Base-by-base conservation (phyloP, 2,329 filamentous ascomycete species). In the Saccharata proteae region DNA sequence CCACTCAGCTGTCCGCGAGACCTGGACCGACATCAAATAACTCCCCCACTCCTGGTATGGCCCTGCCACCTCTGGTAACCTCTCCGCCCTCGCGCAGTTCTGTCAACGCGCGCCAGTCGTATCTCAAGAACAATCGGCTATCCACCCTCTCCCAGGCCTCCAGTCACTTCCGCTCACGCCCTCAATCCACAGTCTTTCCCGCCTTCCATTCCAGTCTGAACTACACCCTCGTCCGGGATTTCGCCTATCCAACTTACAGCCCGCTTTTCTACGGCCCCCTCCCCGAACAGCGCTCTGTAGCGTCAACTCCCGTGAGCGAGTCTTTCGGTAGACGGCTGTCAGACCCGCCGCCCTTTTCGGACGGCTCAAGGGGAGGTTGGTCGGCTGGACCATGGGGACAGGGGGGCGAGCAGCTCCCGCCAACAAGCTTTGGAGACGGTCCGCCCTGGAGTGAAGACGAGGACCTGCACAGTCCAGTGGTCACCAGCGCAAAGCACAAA, bases 391-490 rank as follows among this genome's bases (percentile, higher is more conserved):
- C 64, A 5, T 67, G 69, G 65, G 41, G 77, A 69, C 40, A 49
- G 32, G 22, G 26, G 16, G 73, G 68, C 15, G 70, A 81, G 43
- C 80, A 86, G 47, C 65, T 92, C 11, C 78, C 83, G 7, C 80
- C 81, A 13, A 85, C 90, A 50, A 74, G 83, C 29, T 88, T 90
- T 45, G 81, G 74, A 29, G 55, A 55, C 49, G 86, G 86, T 0
- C 86, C 86, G 14, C 88, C 86, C 3, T 96, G 85, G 62, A 93
- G 84, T 55, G 86, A 94, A 58, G 86, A 96, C 48, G 85, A 96
- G 45, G 90, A 96, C 55, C 67, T 94, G 25, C 83, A 90, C 48
- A 93, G 85, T 50, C 86, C 86, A 0, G 70, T 78, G 11, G 82
- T 93, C 12, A 83, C 86, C 10, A 83, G 80, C 42, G 80, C 80